Evolutionary conservation across 164 flowering plant genomes (phyloP).

Genomic region (Amborella trichopoda): DNA sequence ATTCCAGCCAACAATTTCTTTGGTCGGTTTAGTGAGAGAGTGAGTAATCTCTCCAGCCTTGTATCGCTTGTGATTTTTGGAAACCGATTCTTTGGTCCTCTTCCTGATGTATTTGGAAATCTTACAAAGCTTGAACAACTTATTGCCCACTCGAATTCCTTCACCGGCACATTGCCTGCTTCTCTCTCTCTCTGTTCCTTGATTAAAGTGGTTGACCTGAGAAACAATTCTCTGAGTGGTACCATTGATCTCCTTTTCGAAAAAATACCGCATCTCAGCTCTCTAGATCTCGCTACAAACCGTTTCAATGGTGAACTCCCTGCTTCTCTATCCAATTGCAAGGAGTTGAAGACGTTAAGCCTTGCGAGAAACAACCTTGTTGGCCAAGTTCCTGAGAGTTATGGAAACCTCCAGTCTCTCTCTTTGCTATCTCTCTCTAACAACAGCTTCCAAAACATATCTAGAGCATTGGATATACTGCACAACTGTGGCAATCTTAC

Average conservation of each 20-base stretch:
- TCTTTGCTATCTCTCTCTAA: constrained; percentile 64
- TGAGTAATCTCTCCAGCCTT: constrained; percentile 58
- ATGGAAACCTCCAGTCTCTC: constrained; percentile 35
- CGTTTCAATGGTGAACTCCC: constrained; percentile 58
- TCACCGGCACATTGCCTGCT: constrained; percentile 50
- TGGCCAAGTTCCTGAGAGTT: constrained; percentile 43
- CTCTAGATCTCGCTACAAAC: constrained; percentile 74
- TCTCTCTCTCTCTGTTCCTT: constrained; percentile 36
- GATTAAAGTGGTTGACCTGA: constrained; percentile 51
- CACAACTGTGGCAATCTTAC: constrained; percentile 58
- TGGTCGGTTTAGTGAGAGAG: constrained; percentile 38
- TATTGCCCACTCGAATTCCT: constrained; percentile 48
- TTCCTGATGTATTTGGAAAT: constrained; percentile 53
- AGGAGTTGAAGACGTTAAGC: constrained; percentile 39
- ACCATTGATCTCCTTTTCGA: constrained; percentile 41
- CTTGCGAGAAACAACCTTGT: constrained; percentile 47
- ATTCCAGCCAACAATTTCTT: constrained; percentile 44
- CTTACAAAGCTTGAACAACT: constrained; percentile 38
- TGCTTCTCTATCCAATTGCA: constrained; percentile 36
- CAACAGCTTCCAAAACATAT: constrained; percentile 45
- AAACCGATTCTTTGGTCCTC: constrained; percentile 38
- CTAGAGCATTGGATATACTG: constrained; percentile 37
- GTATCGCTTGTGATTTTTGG: constrained; percentile 27
- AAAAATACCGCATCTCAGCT: constrained; percentile 29
- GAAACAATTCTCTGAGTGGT: constrained; percentile 62